Percentiles rank a stretch among this genome's conserved stretches.
Evolutionary conservation across 371 early-diverging fungal genomes (phyloP).

Genomic region (Mucor piriformis): DNA sequence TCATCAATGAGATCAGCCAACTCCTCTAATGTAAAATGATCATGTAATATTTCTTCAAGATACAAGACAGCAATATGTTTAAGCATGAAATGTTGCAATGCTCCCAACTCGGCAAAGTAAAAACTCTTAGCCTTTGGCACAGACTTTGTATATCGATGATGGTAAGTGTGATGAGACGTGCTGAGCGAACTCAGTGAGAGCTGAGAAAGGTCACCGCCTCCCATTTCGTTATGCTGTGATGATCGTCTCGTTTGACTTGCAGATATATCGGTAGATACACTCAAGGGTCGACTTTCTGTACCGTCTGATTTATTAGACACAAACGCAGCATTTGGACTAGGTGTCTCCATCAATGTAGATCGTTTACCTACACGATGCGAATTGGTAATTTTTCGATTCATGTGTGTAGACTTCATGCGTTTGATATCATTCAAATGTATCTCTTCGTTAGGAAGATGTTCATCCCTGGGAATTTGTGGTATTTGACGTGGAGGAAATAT

Average conservation of each 20-base stretch:
- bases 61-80: constrained; percentile 83
- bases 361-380: constrained; percentile 61
- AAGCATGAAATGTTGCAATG: constrained; percentile 82
- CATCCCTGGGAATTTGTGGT: constrained; percentile 15
- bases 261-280: background rate
- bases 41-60: constrained; percentile 72
- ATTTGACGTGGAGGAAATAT: background rate
- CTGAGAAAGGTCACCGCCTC: constrained; percentile 10
- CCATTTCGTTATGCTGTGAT: constrained; percentile 8
- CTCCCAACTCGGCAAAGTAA: constrained; percentile 81
- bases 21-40: constrained; percentile 68
- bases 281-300: constrained; percentile 9
- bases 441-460: constrained; percentile 45
- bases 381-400: constrained; percentile 59
- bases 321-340: constrained; percentile 42
- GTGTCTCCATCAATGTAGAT: constrained; percentile 62
- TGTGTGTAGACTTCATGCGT: constrained; percentile 63
- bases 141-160: constrained; percentile 32
- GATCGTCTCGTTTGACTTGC: constrained; percentile 1
- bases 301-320: constrained; percentile 26
- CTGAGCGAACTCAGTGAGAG: background rate
- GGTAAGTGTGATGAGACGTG: constrained; percentile 10
- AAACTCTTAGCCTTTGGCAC: constrained; percentile 52
- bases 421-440: constrained; percentile 62
- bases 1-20: constrained; percentile 75